A percentile compares a stretch with the other conserved stretches of the same genome.
Conservation (phyloP, 805 yeast species). For the Komagataella mondaviorum region DNA sequence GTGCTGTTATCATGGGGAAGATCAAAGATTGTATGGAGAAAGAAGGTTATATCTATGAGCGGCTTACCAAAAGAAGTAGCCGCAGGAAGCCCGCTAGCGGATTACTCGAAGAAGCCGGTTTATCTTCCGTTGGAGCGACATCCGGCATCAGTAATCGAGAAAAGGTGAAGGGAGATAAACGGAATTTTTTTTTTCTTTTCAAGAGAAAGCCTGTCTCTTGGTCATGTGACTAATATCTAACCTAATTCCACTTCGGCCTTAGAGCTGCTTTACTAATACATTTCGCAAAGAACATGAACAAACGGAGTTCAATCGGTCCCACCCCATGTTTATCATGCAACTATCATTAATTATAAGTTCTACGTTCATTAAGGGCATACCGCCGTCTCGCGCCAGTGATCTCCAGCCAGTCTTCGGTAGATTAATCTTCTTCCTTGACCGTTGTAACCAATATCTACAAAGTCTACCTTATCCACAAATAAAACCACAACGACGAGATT, state of each 20-base stretch:
- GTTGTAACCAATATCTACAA: constrained; percentile 42
- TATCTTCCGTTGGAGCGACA: not conserved
- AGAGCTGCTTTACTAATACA: not conserved
- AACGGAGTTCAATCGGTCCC: not conserved
- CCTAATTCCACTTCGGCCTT: not conserved
- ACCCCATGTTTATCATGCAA: not conserved
- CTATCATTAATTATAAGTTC: not conserved
- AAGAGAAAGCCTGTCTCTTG: not conserved
- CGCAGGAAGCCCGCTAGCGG: not conserved
- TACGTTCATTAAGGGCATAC: constrained; percentile 47
- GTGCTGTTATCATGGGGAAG: not conserved
- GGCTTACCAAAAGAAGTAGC: not conserved
- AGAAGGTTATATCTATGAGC: not conserved
- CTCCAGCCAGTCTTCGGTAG: constrained; percentile 37
- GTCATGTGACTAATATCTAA: not conserved
- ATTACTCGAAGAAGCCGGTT: not conserved
- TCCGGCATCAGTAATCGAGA: not conserved
- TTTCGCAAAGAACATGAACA: not conserved
- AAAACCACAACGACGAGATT: constrained; percentile 60
- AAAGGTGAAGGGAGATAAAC: not conserved
- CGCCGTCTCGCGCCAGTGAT: constrained; percentile 65
- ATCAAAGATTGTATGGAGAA: not conserved
- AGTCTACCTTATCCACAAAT: constrained; percentile 61
- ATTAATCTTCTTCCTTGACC: constrained; percentile 32
- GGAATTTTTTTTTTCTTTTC: not conserved